These are phyloP conservation scores for Penicillium steckii DNA, from an alignment of 495 filamentous ascomycete genomes.

Conservation along the genomic window DNA sequence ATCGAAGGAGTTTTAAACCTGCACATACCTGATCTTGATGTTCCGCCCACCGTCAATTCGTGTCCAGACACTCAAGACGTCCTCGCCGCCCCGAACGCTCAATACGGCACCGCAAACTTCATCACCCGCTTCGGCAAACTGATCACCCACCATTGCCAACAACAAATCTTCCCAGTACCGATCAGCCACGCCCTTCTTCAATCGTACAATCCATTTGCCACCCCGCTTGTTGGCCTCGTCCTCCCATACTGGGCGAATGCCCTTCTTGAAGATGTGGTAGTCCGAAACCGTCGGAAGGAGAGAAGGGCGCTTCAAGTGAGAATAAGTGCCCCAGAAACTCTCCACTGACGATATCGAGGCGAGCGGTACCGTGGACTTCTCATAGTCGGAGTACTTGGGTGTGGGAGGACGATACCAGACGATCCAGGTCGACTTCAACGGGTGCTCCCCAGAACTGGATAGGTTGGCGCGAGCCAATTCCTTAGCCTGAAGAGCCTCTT, in stretches of 20 bases:
- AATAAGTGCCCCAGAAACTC: slow-evolving; percentile 90
- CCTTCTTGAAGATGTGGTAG: slow-evolving; percentile 97
- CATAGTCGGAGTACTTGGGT: slow-evolving; percentile 96
- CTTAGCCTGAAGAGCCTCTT: slow-evolving; percentile 50
- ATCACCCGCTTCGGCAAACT: slow-evolving; percentile 90
- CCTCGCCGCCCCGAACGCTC: slow-evolving; percentile 91
- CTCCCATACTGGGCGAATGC: slow-evolving; percentile 96
- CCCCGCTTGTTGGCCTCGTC: slow-evolving; percentile 95
- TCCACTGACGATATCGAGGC: slow-evolving; percentile 79
- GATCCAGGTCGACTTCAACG: slow-evolving; percentile 84
- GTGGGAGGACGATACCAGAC: slow-evolving; percentile 96
- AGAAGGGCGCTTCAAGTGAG: slow-evolving; percentile 87
- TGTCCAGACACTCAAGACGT: slow-evolving; percentile 97
- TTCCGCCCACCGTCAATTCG: slow-evolving; percentile 87
- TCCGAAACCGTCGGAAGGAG: slow-evolving; percentile 88
- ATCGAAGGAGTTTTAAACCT: neutral
- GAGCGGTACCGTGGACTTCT: slow-evolving; percentile 89
- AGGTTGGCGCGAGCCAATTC: slow-evolving; percentile 35
- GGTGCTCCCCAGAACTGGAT: slow-evolving; percentile 51
- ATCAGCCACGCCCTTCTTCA: slow-evolving; percentile 96
- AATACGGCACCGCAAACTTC: slow-evolving; percentile 94
- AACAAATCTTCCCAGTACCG: slow-evolving; percentile 98
- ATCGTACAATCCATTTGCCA: slow-evolving; percentile 93
- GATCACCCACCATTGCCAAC: slow-evolving; percentile 87
- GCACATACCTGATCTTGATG: slow-evolving; percentile 87